A percentile compares a stretch with the other conserved stretches of the same genome.
Evolutionary conservation across 1,284 basidiomycete genomes (phyloP).

Genomic region (Malassezia psittaci): DNA sequence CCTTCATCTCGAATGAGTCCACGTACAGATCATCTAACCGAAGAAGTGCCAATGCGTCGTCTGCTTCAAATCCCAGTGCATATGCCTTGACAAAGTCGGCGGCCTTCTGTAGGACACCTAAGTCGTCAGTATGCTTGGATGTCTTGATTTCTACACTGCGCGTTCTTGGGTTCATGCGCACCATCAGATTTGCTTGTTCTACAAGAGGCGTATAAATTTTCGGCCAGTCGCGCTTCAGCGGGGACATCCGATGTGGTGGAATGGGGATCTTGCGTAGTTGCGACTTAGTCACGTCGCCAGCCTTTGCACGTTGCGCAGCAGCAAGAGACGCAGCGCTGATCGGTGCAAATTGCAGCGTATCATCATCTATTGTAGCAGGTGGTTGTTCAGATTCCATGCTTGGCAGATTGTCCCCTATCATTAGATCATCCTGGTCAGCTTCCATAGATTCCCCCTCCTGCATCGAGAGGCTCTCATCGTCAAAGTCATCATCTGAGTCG

Average conservation of each 20-base stretch:
- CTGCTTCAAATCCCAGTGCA: slow-evolving; percentile 68
- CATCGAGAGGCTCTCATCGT: slow-evolving; percentile 2
- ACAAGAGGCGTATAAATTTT: slow-evolving; percentile 92
- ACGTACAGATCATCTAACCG: slow-evolving; percentile 93
- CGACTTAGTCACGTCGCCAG: slow-evolving; percentile 6
- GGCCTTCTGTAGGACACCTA: slow-evolving; percentile 70
- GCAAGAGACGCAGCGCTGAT: slow-evolving; percentile 11
- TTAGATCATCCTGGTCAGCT: slow-evolving; percentile 14
- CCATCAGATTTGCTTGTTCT: slow-evolving; percentile 84
- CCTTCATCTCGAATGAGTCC: slow-evolving; percentile 94
- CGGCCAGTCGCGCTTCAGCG: slow-evolving; percentile 92
- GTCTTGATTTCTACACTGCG: slow-evolving; percentile 88
- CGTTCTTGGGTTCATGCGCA: slow-evolving; percentile 86
- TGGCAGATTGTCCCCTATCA: slow-evolving; percentile 8
- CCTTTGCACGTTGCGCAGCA: not conserved
- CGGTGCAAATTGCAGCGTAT: slow-evolving; percentile 12
- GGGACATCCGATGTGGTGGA: slow-evolving; percentile 93
- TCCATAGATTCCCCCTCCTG: not conserved
- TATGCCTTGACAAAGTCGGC: slow-evolving; percentile 95
- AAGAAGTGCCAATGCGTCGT: slow-evolving; percentile 91
- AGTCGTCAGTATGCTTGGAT: slow-evolving; percentile 66
- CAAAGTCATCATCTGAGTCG: slow-evolving; percentile 11
- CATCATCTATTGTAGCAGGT: not conserved
- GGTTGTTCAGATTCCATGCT: not conserved
- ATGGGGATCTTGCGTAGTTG: slow-evolving; percentile 58